Percentiles rank a stretch among this genome's conserved stretches.
Conservation (phyloP, 345 rosid genomes). For the Gossypium australe region DNA sequence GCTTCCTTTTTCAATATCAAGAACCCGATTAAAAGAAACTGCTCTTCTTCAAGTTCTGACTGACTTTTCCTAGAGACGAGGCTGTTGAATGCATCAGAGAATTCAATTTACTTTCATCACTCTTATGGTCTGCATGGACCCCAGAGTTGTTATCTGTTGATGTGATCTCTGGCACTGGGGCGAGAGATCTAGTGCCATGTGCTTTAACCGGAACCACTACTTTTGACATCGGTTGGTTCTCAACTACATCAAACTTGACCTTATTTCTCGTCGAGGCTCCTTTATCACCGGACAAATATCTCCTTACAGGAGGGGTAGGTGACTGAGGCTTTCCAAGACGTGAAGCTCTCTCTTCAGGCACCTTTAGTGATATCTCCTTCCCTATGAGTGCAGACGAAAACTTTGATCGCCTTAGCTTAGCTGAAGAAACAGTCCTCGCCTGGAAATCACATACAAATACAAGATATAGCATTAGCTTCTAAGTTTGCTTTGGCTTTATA, state of each 20-base stretch:
- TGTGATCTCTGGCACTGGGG: constrained; percentile 34
- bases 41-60: constrained; percentile 64
- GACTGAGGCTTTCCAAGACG: constrained; percentile 44
- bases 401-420: constrained; percentile 69
- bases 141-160: constrained; percentile 43
- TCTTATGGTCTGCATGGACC: constrained; percentile 24
- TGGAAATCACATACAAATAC: constrained; percentile 26
- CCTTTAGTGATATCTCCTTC: constrained; percentile 49
- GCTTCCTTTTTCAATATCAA: constrained; percentile 63
- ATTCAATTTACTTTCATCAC: constrained; percentile 33
- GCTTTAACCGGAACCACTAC: constrained; percentile 72
- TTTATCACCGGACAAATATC: constrained; percentile 75
- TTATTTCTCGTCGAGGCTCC: constrained; percentile 50
- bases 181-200: constrained; percentile 46
- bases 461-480: neutral
- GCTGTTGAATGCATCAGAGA: constrained; percentile 40
- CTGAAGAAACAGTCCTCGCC: constrained; percentile 69
- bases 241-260: constrained; percentile 47
- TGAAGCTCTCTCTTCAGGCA: constrained; percentile 43
- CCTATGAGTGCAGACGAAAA: constrained; percentile 52
- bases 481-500: neutral
- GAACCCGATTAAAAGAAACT: constrained; percentile 49
- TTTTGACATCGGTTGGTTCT: constrained; percentile 48
- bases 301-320: constrained; percentile 59
- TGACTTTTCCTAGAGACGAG: constrained; percentile 41